Base-by-base conservation (phyloP, 2,329 filamentous ascomycete species). In the Dothiorella sarmentorum region DNA sequence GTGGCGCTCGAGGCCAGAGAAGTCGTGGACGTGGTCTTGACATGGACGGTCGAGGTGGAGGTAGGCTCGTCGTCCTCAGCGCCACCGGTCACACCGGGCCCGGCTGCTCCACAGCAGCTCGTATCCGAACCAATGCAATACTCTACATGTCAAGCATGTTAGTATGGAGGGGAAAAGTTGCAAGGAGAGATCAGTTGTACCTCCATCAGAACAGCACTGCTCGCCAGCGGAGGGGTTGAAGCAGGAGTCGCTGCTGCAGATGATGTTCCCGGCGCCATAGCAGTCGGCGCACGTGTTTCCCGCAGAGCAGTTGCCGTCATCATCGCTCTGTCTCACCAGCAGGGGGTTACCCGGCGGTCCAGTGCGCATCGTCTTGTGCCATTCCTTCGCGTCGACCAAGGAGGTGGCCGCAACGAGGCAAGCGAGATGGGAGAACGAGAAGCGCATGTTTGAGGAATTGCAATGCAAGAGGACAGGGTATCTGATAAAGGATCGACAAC, bases 161-260 rank as follows among this genome's bases (percentile, higher is more conserved):
- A 37, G 22, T 11, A 47, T 10, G 24, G 29, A 15, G 24, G 15
- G 2, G 24, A n/a, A 3, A 7, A 13, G n/a, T 10, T 10, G 15
- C 4, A 18, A 10, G 37, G 2, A n/a, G 15, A 20, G 22, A 24
- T n/a, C n/a, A n/a, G 20, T 24, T 42, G 11, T 47, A 58, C 57
- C 17, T 29, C 59, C 59, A n/a, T 58, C 59, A 11, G 59, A 35
- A 20, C 59, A 60, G 45, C 59, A 58, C 24, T 49, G 43, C 43
- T 60, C 53, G 33, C 59, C 53, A 27, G 40, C 33, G 26, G 15
- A 22, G 13, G 59, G 59, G 15, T 60, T 58, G 51, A 57, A 60
- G 43, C 59, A 60, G 15, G 24, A 29, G 42, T 44, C 35, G 20
- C 42, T 27, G 18, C 43, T 29, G 24, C 59, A 60, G 24, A 43